Evolutionary conservation across 371 early-diverging fungal species (phyloP), one percentile per base, ranked within the genome.

Genomic region (Dinochytrium kinnereticum): DNA sequence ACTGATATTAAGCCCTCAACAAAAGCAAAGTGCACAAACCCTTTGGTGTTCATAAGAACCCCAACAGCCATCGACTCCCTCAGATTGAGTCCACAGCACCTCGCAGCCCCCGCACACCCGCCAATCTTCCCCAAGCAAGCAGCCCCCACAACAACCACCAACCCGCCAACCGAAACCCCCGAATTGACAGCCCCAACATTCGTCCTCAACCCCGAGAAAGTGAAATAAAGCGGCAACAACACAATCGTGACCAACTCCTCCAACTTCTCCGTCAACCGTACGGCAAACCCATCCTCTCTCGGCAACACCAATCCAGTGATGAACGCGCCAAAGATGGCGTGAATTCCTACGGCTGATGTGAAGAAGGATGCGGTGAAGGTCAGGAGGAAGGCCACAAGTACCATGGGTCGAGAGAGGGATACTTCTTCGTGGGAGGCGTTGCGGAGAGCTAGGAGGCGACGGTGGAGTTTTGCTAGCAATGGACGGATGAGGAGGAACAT

Each of bases 1-100:
- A 7, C 13, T 15, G 26, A n/a, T 37, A 73, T 44, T 50, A 72
- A n/a, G n/a, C n/a, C n/a, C n/a, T n/a, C n/a, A n/a, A n/a, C n/a
- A n/a, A n/a, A n/a, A n/a, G n/a, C n/a, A n/a, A n/a, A n/a, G n/a
- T n/a, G n/a, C n/a, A n/a, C n/a, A n/a, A n/a, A n/a, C 74, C 93
- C 95, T 85, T 95, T 95, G 76, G 94, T 93, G 81, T 92, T 94
- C 96, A 96, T 96, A 59, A 95, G 80, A 51, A 93, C 78, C 2
- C 95, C 95, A 37, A 96, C 86, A 0, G 93, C 85, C 13, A 91
- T 77, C 1, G 94, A 90, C 78, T 95, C 94, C 51, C 95, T 85
- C 84, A 86, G 86, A 3, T 85, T 87, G 75, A 93, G 86, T 34
- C 90, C 90, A 34, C 81, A 82, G 1, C 87, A 33, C 64, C 83